phyloP scores from a whole-genome alignment of 371 early-diverging fungal genomes.

The Nematocida ausubeli region DNA sequence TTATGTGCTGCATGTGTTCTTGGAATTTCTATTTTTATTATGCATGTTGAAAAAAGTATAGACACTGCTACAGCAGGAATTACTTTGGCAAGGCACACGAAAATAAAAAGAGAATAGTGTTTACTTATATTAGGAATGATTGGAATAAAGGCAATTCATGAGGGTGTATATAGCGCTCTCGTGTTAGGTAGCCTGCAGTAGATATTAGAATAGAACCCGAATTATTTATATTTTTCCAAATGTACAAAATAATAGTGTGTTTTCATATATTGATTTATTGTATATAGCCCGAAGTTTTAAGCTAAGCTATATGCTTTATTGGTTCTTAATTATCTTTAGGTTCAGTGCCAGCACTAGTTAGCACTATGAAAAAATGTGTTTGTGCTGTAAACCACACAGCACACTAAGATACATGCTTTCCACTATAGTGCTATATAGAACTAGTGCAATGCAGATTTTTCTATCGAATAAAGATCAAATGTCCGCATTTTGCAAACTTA shows the following conservation, averaged over 20 bases:
- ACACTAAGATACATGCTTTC: too few species aligned
- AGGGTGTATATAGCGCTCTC: not conserved
- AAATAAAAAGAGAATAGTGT: not conserved
- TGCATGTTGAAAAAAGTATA: not conserved
- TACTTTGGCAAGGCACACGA: too few species aligned
- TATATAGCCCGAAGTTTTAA: not conserved
- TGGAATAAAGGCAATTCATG: not conserved
- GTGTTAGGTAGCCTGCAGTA: not conserved
- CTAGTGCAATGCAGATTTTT: too few species aligned
- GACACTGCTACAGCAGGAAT: too few species aligned
- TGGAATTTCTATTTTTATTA: not conserved
- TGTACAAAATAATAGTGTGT: not conserved
- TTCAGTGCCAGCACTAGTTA: too few species aligned
- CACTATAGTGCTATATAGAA: too few species aligned
- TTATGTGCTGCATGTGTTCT: not conserved
- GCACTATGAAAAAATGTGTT: too few species aligned
- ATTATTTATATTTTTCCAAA: not conserved
- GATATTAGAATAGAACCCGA: not conserved
- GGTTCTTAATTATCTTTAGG: not conserved
- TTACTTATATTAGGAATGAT: not conserved
- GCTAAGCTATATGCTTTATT: not conserved
- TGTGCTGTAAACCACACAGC: too few species aligned
- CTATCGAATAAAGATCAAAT: too few species aligned
- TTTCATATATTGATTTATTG: not conserved
- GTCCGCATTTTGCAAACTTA: too few species aligned